Evolutionary conservation across 116 monocot genomes (phyloP), one percentile per base, ranked within the genome.

Genomic region (Posidonia oceanica): DNA sequence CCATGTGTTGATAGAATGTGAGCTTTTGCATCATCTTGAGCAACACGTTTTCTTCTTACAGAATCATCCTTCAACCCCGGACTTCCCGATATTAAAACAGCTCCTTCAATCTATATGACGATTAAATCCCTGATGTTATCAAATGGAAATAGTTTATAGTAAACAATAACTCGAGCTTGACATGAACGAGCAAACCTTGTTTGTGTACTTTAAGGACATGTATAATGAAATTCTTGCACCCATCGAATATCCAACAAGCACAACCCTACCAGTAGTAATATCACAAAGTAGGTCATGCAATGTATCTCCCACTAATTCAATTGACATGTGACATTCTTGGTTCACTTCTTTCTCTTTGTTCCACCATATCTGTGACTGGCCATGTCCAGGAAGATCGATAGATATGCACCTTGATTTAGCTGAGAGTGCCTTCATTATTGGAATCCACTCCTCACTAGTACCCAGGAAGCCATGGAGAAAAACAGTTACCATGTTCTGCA

Each of bases 391-490:
- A 76, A 97, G 83, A 75, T 97, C 92, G 66, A 97, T 42, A 37
- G 92, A 80, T 78, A 97, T 83, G 72, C 82, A 80, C 41, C 75
- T 52, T 69, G 89, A 66, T 72, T 71, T 73, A 36, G 56, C 51
- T 54, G 92, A 92, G 14, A 97, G 22, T 58, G 89, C 78, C 77
- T 85, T 97, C 89, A 97, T 92, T 23, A 85, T 77, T 17, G 92
- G 87, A 72, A 85, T 61, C 97, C 97, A 97, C 39, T 97, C 97
- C 69, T 85, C 71, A 63, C 85, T 75, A 56, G 82, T 82, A 54
- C 97, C 97, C 39, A 97, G 80, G 70, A 89, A 97, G 17, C 97
- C 97, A 82, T 97, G 97, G 70, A 97, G 85, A 79, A 85, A 97
- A 39, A 97, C 44, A 63, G 82, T 59, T 54, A 78, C 61, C 52